Evolutionary conservation across 192 early-diverging fungal species (phyloP), one percentile per base, ranked within the genome.

Genomic region (Podila minutissima): DNA sequence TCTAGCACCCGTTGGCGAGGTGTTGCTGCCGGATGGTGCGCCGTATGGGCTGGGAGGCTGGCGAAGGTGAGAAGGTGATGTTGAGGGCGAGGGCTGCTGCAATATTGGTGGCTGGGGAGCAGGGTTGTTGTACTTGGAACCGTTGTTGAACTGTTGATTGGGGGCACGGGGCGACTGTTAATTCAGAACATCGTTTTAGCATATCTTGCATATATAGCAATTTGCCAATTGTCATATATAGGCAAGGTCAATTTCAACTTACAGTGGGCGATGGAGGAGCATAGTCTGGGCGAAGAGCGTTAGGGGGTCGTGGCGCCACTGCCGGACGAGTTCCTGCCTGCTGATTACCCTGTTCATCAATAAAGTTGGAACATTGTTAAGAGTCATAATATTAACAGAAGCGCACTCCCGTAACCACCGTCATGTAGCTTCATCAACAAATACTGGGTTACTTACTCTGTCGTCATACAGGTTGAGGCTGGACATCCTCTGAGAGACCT

Each of bases 251-350:
- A 17, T 12, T 41, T 46, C 41, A 81, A 12, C 77, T 69, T 73
- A 81, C 77, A 6, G 77, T 73, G 22, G 77, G 77, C 22, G 77
- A 81, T 26, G 77, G 77, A 17, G 77, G 83, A 5, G 70, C 71
- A 73, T 84, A 74, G 20, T 84, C 76, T 26, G 64, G 62, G 55
- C 65, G 58, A 9, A 84, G 67, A 20, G 72, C 70, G 57, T 85
- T 77, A 22, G 67, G 82, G 9, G 84, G 75, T 37, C 75, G 67
- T 51, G 82, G 82, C 7, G 82, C 69, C 24, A 85, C 59, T 29
- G 64, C 64, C 48, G 84, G 69, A 5, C 82, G 81, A 35, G 58
- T 57, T 17, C 68, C 81, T 49, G 65, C 59, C 11, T 74, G 78
- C 48, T 76, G 49, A 62, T 71, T 62, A 38, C 74, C 69, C 76